Conservation (phyloP, 2,329 filamentous ascomycete genomes). For the Fusarium gaditjirri region DNA sequence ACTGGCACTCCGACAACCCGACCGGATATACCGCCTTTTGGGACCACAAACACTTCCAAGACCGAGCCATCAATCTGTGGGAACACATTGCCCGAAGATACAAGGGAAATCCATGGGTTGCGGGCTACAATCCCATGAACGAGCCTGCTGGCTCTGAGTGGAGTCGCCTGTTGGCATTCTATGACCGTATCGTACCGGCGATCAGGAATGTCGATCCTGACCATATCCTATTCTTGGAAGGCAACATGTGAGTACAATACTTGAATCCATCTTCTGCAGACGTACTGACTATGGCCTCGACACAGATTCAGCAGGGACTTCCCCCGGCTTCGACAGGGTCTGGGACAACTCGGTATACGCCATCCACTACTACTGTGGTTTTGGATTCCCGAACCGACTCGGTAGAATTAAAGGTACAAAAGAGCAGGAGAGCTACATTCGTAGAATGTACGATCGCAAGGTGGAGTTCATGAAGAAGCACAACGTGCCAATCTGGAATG, state of each 20-base stretch:
- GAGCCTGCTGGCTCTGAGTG: slow-evolving; percentile 48
- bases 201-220: slow-evolving; percentile 54
- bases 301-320: slow-evolving; percentile 45
- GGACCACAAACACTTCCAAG: slow-evolving; percentile 58
- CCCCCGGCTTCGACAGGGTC: slow-evolving; percentile 46
- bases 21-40: slow-evolving; percentile 56
- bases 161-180: slow-evolving; percentile 51
- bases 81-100: slow-evolving; percentile 54
- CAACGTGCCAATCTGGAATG: slow-evolving; percentile 57
- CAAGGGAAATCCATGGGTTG: slow-evolving; percentile 54
- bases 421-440: slow-evolving; percentile 49
- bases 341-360: slow-evolving; percentile 61
- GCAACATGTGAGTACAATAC: slow-evolving; percentile 53
- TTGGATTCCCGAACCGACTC: slow-evolving; percentile 58
- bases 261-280: not conserved
- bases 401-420: slow-evolving; percentile 53
- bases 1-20: slow-evolving; percentile 57
- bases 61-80: slow-evolving; percentile 56
- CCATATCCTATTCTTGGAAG: slow-evolving; percentile 61
- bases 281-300: accelerated
- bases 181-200: slow-evolving; percentile 52
- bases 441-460: slow-evolving; percentile 53
- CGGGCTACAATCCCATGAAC: slow-evolving; percentile 53
- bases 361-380: slow-evolving; percentile 63
- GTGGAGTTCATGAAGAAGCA: slow-evolving; percentile 55